Base-by-base conservation (phyloP, 306 rosid species). In the Echinosophora koreensis region DNA sequence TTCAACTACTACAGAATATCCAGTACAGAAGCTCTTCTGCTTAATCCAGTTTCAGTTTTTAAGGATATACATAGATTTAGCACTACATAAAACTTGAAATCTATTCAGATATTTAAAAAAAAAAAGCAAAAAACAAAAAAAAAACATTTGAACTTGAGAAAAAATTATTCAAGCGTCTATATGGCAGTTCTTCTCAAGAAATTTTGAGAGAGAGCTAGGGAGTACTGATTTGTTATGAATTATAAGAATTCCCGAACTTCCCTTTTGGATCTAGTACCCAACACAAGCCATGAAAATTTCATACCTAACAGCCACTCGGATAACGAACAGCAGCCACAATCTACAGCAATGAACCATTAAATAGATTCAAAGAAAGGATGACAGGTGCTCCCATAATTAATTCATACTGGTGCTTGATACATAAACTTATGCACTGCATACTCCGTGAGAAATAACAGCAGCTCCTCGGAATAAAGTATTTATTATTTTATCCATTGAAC, bases 231-330 rank as follows among this genome's bases (percentile, higher is more conserved):
- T 54, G 18, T 52, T 8, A 41, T 65, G 59, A 66, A 66, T 27
- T 39, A 15, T 51, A 66, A 7, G 18, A 59, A 59, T 58, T 58
- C 62, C 60, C 22, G 12, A 38, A 77, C 78, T 49, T 51, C 55
- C 63, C 62, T 63, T 63, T 28, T 8, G 67, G 42, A 58, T 72
- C 77, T 39, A 72, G 68, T 55, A 51, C 77, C 47, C 65, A 74
- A 79, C 66, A 79, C 27, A 30, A 78, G 73, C 15, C 76, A 68
- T 42, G 57, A 74, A 68, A 56, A 58, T 51, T 78, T 67, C 67
- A 73, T 67, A 67, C 47, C 62, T 42, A 71, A 74, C 69, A 28
- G 32, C 58, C 64, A 70, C 61, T 18, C 4, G 71, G 12, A 69
- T 69, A 62, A 69, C 55, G 73, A 55, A 64, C 54, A 66, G 78